Percentiles rank a stretch among this genome's conserved stretches.
These are phyloP conservation scores for Epichloe elymi DNA, from an alignment of 2,329 filamentous ascomycete genomes.

Conservation along the genomic window DNA sequence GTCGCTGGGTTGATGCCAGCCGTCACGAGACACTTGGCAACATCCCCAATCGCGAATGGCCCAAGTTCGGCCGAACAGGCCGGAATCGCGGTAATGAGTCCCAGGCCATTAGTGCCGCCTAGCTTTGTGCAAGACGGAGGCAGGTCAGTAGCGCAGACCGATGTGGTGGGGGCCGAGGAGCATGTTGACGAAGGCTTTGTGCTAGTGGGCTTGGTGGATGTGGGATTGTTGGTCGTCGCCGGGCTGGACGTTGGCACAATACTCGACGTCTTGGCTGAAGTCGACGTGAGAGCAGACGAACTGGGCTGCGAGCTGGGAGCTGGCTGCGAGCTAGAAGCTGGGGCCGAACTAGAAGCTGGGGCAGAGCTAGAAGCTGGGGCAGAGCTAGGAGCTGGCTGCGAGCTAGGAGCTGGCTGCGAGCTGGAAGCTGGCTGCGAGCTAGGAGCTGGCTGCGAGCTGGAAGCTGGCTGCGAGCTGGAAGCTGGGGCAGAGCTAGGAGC, in stretches of 20 bases:
- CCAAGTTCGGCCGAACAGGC: constrained; percentile 1
- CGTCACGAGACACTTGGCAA: not conserved
- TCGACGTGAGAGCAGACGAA: not conserved
- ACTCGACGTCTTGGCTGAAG: not conserved
- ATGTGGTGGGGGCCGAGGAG: not conserved
- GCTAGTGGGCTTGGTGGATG: not conserved
- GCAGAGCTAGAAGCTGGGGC: no score
- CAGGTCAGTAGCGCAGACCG: constrained; percentile 2
- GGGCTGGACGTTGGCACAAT: not conserved
- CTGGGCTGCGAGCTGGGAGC: not conserved
- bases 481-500: no score
- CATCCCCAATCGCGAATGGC: not conserved
- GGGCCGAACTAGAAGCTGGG: not conserved
- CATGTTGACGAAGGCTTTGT: not conserved
- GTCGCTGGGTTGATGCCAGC: not conserved
- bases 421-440: no score
- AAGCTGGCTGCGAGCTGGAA: no score
- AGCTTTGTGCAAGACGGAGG: not conserved
- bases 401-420: no score
- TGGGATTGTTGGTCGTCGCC: not conserved
- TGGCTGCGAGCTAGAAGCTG: not conserved
- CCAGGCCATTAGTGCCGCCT: not conserved
- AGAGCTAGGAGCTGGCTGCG: no score
- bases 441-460: no score
- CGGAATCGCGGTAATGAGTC: not conserved